Base-by-base conservation (phyloP, 805 yeast genomes). In the Metahyphopichia silvanorum region DNA sequence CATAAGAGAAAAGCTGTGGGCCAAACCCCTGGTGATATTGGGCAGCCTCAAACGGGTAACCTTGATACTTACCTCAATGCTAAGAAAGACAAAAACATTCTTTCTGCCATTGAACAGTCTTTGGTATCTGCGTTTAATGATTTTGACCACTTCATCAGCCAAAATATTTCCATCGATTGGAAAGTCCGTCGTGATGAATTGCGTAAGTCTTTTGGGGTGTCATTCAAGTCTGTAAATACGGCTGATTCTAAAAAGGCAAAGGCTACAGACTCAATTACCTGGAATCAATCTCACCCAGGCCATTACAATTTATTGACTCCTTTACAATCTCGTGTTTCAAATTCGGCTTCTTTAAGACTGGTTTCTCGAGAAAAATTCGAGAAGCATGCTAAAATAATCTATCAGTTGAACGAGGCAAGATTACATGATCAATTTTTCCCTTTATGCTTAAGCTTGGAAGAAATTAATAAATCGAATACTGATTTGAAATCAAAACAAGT, bases 121-220 rank as follows among this genome's bases (percentile, higher is more conserved):
- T 70, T 89, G 38, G 61, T 74, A 2, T 60, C 77, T 14, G 88
- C 95, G 4, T 81, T 94, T 3, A 71, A 71, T 35, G 96, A 88
- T 51, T 93, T 91, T 58, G 96, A 89, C 54, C 60, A 57, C 27
- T 85, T 79, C 53, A 79, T 91, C 38, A 79, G 72, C 45, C 76
- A 79, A 40, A 85, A 82, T 46, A 69, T 93, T 16, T 66, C 82
- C 3, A 69, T 84, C 29, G 96, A 89, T 55, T 93, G 98, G 97
- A 77, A 77, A 36, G 76, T 76, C 30, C 77, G 86, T 42, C 81
- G 86, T 47, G 77, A 78, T 40, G 84, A 81, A 46, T 72, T 91
- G 29, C 76, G 85, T 51, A 81, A 77, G 42, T 75, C 81, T 14
- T 76, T 87, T 43, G 91, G 94, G 1, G 67, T 77, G 19, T 40